These are phyloP conservation scores for Lenzites betulinus DNA, from an alignment of 768 basidiomycete species.

Conservation along the genomic window DNA sequence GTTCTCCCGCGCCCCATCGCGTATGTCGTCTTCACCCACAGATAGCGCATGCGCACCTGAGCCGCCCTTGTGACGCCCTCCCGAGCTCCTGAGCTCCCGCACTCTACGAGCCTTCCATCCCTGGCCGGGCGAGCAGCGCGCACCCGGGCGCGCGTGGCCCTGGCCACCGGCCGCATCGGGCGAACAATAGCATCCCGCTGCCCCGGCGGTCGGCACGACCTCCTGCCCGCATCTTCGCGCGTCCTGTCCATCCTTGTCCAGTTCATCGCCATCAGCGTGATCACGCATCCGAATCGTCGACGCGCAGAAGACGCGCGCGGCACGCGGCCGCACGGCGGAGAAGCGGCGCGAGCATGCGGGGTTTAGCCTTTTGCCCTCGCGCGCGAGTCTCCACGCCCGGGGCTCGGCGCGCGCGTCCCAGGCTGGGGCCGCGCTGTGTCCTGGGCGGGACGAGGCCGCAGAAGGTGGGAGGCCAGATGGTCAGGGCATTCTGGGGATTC, in stretches of 20 bases:
- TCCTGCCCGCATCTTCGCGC: not conserved
- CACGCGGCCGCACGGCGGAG: not conserved
- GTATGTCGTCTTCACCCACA: not conserved
- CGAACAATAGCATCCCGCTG: not conserved
- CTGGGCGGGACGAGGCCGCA: not conserved
- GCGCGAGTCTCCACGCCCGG: not conserved
- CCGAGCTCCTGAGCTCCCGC: not conserved
- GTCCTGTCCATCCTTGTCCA: not conserved
- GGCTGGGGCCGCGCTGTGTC: not conserved
- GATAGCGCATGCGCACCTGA: not conserved
- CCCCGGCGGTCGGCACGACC: not conserved
- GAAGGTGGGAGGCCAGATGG: too few relatives aligned
- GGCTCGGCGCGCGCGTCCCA: not conserved
- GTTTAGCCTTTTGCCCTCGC: conserved; percentile 9
- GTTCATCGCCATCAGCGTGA: too few relatives aligned
- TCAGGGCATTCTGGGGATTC: too few relatives aligned
- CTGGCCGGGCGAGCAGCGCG: not conserved
- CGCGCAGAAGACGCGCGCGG: not conserved
- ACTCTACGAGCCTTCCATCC: not conserved
- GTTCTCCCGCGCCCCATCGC: not conserved
- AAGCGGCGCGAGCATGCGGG: conserved; percentile 11
- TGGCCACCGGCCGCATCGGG: not conserved
- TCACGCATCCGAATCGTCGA: too few relatives aligned
- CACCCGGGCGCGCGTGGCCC: too few relatives aligned
- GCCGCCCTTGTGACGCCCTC: not conserved